Evolutionary conservation across 805 yeast species (phyloP).

Genomic region (Candida oleophila): DNA sequence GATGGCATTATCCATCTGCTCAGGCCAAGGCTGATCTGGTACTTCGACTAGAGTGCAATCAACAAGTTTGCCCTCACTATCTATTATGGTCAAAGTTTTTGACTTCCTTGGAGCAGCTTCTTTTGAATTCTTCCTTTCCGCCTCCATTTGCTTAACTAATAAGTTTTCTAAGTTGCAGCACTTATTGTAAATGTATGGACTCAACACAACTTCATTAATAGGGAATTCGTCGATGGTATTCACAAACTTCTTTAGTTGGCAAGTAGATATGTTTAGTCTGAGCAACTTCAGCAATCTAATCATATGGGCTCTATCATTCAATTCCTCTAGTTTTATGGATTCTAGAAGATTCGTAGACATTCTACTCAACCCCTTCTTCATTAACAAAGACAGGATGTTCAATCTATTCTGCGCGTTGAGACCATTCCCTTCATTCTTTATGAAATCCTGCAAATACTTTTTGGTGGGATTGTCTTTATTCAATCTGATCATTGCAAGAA

Average conservation of each 20-base stretch:
- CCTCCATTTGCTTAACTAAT: constrained; percentile 6
- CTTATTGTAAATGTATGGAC: constrained; percentile 34
- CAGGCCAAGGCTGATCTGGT: neutral
- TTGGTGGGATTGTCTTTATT: neutral
- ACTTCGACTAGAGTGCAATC: constrained; percentile 2
- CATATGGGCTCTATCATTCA: constrained; percentile 28
- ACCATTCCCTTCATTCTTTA: constrained; percentile 1
- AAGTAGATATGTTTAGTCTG: constrained; percentile 18
- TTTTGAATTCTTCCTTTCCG: constrained; percentile 5
- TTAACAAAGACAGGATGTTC: constrained; percentile 14
- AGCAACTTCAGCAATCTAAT: constrained; percentile 23
- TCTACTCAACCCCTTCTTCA: constrained; percentile 24
- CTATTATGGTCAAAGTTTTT: neutral
- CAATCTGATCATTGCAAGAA: neutral
- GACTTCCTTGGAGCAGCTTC: neutral
- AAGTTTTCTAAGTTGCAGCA: constrained; percentile 28
- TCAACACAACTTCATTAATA: constrained; percentile 25
- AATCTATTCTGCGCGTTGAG: constrained; percentile 6
- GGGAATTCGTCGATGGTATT: constrained; percentile 28
- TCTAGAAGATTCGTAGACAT: constrained; percentile 23
- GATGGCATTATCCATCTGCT: constrained; percentile 9
- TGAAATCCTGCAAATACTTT: constrained; percentile 3
- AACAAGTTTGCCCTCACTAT: neutral
- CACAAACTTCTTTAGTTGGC: constrained; percentile 18
- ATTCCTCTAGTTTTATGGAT: constrained; percentile 19